Conservation (phyloP, 2,329 filamentous ascomycete genomes). For the Epichloe uncinata region DNA sequence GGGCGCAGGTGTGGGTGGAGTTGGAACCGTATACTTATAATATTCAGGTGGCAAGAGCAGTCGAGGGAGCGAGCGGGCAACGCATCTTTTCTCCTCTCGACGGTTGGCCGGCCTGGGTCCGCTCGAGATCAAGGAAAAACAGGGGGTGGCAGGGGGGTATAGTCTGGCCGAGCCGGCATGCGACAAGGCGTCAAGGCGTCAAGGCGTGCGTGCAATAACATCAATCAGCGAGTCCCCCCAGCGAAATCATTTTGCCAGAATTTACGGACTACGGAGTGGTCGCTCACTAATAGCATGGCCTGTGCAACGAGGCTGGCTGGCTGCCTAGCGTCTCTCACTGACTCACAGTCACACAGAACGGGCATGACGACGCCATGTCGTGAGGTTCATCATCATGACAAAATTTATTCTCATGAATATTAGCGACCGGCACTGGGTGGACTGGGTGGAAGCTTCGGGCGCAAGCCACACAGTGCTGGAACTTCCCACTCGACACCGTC, state of each 20-base stretch:
- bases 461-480: no score
- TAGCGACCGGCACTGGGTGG: no score
- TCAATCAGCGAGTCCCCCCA: neutral
- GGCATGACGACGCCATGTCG: neutral
- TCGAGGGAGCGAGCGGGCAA: neutral
- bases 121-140: neutral
- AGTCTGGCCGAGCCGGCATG: constrained; percentile 12
- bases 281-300: neutral
- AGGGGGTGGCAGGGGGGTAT: constrained; percentile 4
- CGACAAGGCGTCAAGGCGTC: constrained; percentile 6
- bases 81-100: neutral
- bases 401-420: no score
- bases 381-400: no score
- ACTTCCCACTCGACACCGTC: no score
- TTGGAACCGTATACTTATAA: constrained; percentile 17
- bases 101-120: neutral
- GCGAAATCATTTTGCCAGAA: no score
- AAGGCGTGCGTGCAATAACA: neutral
- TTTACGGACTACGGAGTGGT: no score
- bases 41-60: constrained; percentile 1
- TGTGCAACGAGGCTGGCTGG: neutral
- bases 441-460: no score
- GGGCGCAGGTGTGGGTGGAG: constrained; percentile 13
- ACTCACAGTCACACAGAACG: neutral
- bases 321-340: neutral